phyloP scores from a whole-genome alignment of 257 asterid species.

The Solanum arcanum region DNA sequence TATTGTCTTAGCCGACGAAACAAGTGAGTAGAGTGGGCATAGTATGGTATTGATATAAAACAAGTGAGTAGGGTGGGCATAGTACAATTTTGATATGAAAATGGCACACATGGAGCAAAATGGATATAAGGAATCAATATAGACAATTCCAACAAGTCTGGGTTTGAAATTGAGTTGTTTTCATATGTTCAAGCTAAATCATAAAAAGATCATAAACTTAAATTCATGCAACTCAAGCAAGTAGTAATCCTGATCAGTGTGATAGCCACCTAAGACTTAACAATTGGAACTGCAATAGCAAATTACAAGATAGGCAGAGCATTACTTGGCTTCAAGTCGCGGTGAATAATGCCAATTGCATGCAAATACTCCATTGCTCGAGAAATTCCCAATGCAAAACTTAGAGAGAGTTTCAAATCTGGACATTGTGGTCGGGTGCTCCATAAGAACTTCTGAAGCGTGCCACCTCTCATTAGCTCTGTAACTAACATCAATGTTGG shows the following conservation, averaged over 20 bases:
- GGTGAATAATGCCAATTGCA: constrained; percentile 40
- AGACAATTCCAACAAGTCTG: background rate
- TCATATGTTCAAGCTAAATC: background rate
- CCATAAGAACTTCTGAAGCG: constrained; percentile 51
- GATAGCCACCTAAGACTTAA: background rate
- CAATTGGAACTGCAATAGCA: background rate
- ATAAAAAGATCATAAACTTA: background rate
- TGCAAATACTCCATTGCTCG: constrained; percentile 62
- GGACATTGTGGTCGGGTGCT: constrained; percentile 36
- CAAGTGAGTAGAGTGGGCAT: background rate
- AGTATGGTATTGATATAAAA: too few species aligned
- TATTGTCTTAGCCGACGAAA: background rate
- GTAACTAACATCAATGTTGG: constrained; percentile 48
- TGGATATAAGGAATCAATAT: background rate
- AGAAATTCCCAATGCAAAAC: constrained; percentile 41
- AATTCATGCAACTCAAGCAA: background rate
- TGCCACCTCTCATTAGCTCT: constrained; percentile 57
- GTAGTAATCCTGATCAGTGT: background rate
- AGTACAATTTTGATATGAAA: background rate
- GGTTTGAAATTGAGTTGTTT: background rate
- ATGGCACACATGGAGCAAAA: background rate
- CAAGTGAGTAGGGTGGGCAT: background rate
- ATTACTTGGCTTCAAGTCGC: constrained; percentile 62
- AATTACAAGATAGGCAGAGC: background rate
- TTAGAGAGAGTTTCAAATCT: constrained; percentile 38